Evolutionary conservation across 2,329 filamentous ascomycete species (phyloP).

Genomic region (Aspergillus fumigatus): DNA sequence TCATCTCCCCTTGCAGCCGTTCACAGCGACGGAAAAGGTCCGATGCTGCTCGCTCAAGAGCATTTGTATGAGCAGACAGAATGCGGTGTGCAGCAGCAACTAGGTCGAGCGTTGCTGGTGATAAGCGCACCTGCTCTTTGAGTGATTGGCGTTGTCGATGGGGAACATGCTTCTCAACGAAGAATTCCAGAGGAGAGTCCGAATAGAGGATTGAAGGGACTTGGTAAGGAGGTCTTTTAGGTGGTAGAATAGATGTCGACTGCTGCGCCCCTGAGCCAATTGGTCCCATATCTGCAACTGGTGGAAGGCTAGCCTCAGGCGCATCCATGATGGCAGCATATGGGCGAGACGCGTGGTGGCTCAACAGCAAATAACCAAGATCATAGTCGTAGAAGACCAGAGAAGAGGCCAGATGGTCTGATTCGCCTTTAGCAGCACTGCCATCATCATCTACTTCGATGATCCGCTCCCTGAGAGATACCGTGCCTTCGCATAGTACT

Average conservation of each 20-base stretch:
- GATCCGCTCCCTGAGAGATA: constrained; percentile 46
- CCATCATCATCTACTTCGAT: constrained; percentile 36
- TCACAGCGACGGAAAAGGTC: constrained; percentile 52
- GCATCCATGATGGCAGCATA: constrained; percentile 51
- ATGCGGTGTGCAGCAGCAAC: constrained; percentile 46
- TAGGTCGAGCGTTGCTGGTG: constrained; percentile 45
- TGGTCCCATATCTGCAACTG: constrained; percentile 21
- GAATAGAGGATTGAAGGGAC: constrained; percentile 39
- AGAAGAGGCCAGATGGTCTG: constrained; percentile 42
- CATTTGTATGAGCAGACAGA: constrained; percentile 43
- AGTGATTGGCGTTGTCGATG: constrained; percentile 40
- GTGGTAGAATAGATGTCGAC: constrained; percentile 24
- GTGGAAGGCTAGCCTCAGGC: constrained; percentile 32
- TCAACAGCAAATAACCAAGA: constrained; percentile 55
- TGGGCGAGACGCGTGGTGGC: constrained; percentile 44
- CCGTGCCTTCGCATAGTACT: constrained; percentile 50
- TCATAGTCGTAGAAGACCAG: constrained; percentile 55
- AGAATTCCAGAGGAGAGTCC: constrained; percentile 34
- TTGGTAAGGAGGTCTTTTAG: constrained; percentile 40
- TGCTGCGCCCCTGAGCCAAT: constrained; percentile 21
- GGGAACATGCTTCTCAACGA: constrained; percentile 40
- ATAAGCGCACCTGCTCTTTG: constrained; percentile 45
- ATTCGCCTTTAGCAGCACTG: constrained; percentile 12
- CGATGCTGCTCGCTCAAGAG: constrained; percentile 44
- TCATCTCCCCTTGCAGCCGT: constrained; percentile 43